These are phyloP conservation scores for Domatiomyces globalis DNA, from an alignment of 2,329 filamentous ascomycete genomes.

Conservation along the genomic window DNA sequence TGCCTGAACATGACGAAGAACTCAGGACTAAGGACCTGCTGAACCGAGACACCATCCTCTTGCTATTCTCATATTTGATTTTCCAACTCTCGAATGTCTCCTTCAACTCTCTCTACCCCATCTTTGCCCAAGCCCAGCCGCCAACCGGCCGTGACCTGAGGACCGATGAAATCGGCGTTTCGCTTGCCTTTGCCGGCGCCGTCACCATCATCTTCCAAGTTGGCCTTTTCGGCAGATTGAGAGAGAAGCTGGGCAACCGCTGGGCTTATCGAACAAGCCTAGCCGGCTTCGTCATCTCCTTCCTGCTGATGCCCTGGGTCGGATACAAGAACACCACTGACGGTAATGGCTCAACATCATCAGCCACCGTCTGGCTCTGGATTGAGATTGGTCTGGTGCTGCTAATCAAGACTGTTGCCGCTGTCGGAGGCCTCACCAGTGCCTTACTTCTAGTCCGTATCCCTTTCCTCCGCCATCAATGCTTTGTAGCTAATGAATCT, in stretches of 20 bases:
- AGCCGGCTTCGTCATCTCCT: conserved; percentile 65
- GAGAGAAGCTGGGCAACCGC: conserved; percentile 69
- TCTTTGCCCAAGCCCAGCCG: conserved; percentile 63
- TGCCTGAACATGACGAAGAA: conserved; percentile 27
- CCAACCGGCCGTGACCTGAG: conserved; percentile 65
- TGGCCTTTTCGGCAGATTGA: conserved; percentile 64
- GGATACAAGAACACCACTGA: conserved; percentile 53
- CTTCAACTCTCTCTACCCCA: conserved; percentile 88
- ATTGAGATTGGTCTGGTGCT: conserved; percentile 66
- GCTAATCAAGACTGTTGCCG: conserved; percentile 76
- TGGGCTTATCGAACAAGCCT: conserved; percentile 68
- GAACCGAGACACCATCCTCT: conserved; percentile 65
- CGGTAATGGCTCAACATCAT: conserved; percentile 41
- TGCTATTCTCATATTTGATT: conserved; percentile 75
- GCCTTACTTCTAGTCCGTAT: conserved; percentile 65
- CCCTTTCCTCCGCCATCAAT: not conserved
- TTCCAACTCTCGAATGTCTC: conserved; percentile 91
- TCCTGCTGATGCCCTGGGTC: conserved; percentile 79
- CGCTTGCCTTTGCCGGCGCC: conserved; percentile 67
- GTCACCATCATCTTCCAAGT: conserved; percentile 86
- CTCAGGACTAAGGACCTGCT: conserved; percentile 48
- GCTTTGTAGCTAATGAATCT: conserved; percentile 1
- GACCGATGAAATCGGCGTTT: conserved; percentile 70
- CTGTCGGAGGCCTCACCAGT: conserved; percentile 78
- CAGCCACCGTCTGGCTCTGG: conserved; percentile 51